Evolutionary conservation across 805 yeast genomes (phyloP).

Genomic region (Wickerhamomyces subpelliculosus): DNA sequence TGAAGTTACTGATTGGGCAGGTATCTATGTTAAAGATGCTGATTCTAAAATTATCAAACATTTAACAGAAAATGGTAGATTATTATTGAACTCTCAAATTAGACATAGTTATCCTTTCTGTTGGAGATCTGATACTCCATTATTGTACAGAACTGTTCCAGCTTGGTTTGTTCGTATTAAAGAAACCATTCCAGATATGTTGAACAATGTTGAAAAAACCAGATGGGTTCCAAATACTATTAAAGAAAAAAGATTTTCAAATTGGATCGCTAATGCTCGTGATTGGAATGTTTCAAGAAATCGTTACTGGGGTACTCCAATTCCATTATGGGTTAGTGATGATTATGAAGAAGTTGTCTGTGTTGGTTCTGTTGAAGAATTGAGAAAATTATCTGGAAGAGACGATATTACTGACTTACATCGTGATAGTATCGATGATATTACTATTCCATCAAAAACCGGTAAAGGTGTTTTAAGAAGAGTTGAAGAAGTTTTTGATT

Average conservation of each 20-base stretch:
- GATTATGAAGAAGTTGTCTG: slow-evolving; percentile 91
- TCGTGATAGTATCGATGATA: slow-evolving; percentile 85
- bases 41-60: slow-evolving; percentile 85
- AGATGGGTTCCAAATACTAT: slow-evolving; percentile 91
- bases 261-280: slow-evolving; percentile 98
- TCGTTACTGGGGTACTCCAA: slow-evolving; percentile 99
- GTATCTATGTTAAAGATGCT: slow-evolving; percentile 91
- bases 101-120: slow-evolving; percentile 98
- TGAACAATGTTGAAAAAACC: slow-evolving; percentile 76
- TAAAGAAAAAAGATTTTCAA: slow-evolving; percentile 91
- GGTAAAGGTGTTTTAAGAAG: slow-evolving; percentile 88
- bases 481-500: slow-evolving; percentile 96
- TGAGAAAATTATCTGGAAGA: slow-evolving; percentile 77
- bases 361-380: slow-evolving; percentile 85
- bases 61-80: slow-evolving; percentile 68
- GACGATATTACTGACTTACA: slow-evolving; percentile 82
- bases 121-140: slow-evolving; percentile 99
- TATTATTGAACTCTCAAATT: slow-evolving; percentile 74
- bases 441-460: slow-evolving; percentile 85
- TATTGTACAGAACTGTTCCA: slow-evolving; percentile 92
- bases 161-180: slow-evolving; percentile 96
- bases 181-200: slow-evolving; percentile 83
- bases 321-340: slow-evolving; percentile 95
- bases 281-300: slow-evolving; percentile 99
- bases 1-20: slow-evolving; percentile 69